Conservation (phyloP, 1,284 basidiomycete genomes). For the Irpex sp. region DNA sequence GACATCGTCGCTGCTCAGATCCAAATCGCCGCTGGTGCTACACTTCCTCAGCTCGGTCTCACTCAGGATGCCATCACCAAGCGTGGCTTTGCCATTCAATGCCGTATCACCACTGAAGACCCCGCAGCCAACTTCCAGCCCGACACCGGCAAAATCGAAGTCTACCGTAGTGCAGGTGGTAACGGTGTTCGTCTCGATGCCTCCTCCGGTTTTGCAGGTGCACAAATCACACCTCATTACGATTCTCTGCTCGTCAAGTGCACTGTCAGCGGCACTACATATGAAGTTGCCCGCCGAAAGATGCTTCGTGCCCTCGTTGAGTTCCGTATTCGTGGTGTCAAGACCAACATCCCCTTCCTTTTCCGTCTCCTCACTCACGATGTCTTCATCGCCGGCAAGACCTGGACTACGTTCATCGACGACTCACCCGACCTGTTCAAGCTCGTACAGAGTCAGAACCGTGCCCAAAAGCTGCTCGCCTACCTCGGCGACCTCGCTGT, state of each 20-base stretch:
- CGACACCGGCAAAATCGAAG: slow-evolving; percentile 99
- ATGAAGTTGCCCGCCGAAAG: slow-evolving; percentile 97
- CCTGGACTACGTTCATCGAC: slow-evolving; percentile 99
- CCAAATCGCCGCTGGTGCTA: slow-evolving; percentile 96
- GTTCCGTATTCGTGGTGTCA: slow-evolving; percentile 99
- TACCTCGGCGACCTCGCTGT: slow-evolving; percentile 98
- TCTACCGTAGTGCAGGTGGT: slow-evolving; percentile 97
- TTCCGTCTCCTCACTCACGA: slow-evolving; percentile 98
- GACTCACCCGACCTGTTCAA: slow-evolving; percentile 99
- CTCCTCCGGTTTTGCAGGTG: slow-evolving; percentile 96
- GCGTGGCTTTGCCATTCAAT: slow-evolving; percentile 98
- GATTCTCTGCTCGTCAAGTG: slow-evolving; percentile 98
- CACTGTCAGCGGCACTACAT: slow-evolving; percentile 94
- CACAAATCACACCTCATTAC: slow-evolving; percentile 99
- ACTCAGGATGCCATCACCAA: slow-evolving; percentile 97
- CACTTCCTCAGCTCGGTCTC: slow-evolving; percentile 91
- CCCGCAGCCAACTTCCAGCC: slow-evolving; percentile 91
- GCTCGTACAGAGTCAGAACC: slow-evolving; percentile 96
- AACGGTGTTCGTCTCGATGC: slow-evolving; percentile 98
- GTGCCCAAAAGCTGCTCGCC: slow-evolving; percentile 94
- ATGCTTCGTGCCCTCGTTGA: slow-evolving; percentile 99
- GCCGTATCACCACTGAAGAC: slow-evolving; percentile 99
- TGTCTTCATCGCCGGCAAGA: slow-evolving; percentile 92
- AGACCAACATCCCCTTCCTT: slow-evolving; percentile 99
- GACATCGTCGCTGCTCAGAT: slow-evolving; percentile 99